These are phyloP conservation scores for Mrakia blollopis DNA, from an alignment of 768 basidiomycete species.

Conservation along the genomic window DNA sequence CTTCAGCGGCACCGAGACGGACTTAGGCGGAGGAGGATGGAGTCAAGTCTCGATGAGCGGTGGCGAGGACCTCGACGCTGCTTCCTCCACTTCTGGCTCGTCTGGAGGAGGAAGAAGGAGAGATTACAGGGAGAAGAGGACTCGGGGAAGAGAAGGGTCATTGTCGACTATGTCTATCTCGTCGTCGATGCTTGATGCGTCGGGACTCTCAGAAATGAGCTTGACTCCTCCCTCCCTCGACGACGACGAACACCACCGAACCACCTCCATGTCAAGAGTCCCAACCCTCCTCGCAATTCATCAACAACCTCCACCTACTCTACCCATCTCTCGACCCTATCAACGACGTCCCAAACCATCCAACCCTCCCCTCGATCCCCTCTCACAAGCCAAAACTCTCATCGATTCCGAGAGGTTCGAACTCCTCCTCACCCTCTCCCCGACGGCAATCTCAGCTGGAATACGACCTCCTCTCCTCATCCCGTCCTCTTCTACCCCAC, in stretches of 20 bases:
- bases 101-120: neutral
- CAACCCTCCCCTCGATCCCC: neutral
- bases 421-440: conserved; percentile 6
- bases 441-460: neutral
- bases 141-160: neutral
- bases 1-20: neutral
- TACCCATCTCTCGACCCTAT: neutral
- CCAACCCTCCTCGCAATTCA: neutral
- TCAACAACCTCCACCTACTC: neutral
- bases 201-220: neutral
- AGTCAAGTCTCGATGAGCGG: neutral
- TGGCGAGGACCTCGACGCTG: neutral
- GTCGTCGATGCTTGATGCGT: neutral
- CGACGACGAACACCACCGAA: neutral
- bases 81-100: neutral
- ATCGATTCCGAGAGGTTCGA: conserved; percentile 5
- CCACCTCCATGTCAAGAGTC: neutral
- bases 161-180: neutral
- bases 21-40: neutral
- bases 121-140: neutral
- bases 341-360: neutral
- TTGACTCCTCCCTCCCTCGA: neutral
- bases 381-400: neutral
- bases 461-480: neutral
- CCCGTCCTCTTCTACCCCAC: neutral